phyloP scores from a whole-genome alignment of 208 protist species.

The Naegleria gruberi region DNA sequence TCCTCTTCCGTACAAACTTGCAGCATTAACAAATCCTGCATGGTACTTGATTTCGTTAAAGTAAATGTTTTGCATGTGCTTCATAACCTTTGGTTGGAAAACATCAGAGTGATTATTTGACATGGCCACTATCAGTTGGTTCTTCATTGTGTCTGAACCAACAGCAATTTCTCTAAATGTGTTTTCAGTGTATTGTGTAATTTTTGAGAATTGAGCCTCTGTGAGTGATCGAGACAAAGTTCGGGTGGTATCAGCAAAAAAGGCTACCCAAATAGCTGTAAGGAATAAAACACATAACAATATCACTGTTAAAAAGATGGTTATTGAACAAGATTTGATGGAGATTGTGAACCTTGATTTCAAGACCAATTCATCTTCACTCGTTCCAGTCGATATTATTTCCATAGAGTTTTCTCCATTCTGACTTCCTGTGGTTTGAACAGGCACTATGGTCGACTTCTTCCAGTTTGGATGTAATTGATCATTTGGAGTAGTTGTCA shows the following conservation, averaged over 20 bases:
- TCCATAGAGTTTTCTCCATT: background rate
- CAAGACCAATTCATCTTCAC: background rate
- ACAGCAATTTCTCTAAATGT: background rate
- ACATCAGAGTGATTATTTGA: background rate
- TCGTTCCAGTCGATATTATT: background rate
- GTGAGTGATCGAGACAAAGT: background rate
- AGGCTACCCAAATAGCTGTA: background rate
- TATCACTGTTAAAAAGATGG: background rate
- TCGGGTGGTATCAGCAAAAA: background rate
- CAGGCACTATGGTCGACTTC: too few species aligned
- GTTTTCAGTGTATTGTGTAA: background rate
- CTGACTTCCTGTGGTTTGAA: background rate
- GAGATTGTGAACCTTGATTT: background rate
- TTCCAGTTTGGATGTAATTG: too few species aligned
- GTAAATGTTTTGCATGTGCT: background rate
- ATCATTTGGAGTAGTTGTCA: too few species aligned
- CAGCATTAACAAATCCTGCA: background rate
- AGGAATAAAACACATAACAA: background rate
- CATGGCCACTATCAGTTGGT: background rate
- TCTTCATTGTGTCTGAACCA: background rate
- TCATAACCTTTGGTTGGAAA: background rate
- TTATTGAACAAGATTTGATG: background rate
- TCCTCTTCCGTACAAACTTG: background rate
- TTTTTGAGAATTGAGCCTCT: background rate
- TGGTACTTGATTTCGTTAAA: background rate